These are phyloP conservation scores for Nitzschia putrida DNA, from an alignment of 108 stramenopile species.

Conservation along the genomic window DNA sequence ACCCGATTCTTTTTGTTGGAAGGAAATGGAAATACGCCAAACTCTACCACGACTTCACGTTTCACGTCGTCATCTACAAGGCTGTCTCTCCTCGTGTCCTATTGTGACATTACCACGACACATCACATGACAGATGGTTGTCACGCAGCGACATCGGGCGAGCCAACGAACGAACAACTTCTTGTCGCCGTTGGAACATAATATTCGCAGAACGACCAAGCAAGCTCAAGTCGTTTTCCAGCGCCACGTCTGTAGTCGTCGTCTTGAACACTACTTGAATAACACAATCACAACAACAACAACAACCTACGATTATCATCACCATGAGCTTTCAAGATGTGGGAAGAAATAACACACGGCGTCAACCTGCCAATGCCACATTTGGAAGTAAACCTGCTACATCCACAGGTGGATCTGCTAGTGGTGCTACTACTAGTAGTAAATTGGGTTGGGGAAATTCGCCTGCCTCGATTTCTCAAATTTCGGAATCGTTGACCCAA, in stretches of 20 bases:
- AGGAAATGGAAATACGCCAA: no score
- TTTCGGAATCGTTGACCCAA: conserved; percentile 37
- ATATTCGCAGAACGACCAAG: background rate
- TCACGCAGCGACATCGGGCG: no score
- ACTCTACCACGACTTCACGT: no score
- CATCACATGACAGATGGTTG: no score
- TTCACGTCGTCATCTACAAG: no score
- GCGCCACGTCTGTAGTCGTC: background rate
- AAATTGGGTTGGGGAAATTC: background rate
- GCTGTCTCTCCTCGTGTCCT: background rate
- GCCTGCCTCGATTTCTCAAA: conserved; percentile 20
- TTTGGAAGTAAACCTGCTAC: conserved; percentile 1
- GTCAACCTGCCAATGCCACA: conserved; percentile 15
- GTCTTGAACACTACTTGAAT: no score
- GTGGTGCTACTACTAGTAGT: background rate
- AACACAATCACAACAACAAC: no score
- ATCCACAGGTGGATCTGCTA: background rate
- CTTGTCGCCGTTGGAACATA: no score
- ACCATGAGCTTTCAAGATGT: conserved; percentile 63
- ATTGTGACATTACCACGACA: background rate
- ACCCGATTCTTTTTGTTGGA: no score
- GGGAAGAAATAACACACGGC: conserved; percentile 28
- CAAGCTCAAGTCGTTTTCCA: no score
- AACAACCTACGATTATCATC: background rate
- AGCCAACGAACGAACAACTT: no score